Evolutionary conservation across 1,139 yeast species (phyloP).

Genomic region (Wickerhamomyces sp.): DNA sequence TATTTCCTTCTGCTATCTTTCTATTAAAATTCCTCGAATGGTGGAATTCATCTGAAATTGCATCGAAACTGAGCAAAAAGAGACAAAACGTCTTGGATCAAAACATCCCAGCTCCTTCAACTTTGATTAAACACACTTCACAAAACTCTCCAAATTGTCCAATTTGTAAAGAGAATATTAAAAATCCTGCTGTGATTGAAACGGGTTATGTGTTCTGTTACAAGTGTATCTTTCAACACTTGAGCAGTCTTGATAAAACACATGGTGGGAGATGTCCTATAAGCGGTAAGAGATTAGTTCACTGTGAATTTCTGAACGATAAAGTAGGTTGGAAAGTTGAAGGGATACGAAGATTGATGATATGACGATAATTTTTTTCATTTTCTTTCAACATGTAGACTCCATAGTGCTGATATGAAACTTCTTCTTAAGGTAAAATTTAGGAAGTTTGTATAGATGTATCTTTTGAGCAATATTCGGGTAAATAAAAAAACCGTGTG

Average conservation of each 20-base stretch:
- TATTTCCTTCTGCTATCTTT: constrained; percentile 84
- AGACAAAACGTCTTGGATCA: constrained; percentile 44
- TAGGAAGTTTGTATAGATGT: too few relatives aligned
- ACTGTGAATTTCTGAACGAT: constrained; percentile 61
- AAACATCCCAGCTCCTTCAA: constrained; percentile 48
- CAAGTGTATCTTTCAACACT: constrained; percentile 70
- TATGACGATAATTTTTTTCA: constrained; percentile 27
- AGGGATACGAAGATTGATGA: constrained; percentile 68
- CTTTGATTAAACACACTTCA: constrained; percentile 3
- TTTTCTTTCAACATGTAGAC: too few relatives aligned
- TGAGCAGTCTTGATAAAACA: constrained; percentile 37
- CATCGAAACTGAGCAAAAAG: constrained; percentile 52
- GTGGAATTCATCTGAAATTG: constrained; percentile 86
- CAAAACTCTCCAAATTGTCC: constrained; percentile 51
- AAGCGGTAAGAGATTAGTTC: constrained; percentile 66
- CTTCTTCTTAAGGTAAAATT: too few relatives aligned
- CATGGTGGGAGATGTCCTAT: constrained; percentile 83
- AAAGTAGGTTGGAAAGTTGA: constrained; percentile 64
- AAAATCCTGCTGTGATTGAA: constrained; percentile 83
- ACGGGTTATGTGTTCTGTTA: constrained; percentile 92
- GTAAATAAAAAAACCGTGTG: too few relatives aligned
- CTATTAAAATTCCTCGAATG: constrained; percentile 84
- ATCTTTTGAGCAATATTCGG: too few relatives aligned
- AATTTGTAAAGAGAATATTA: constrained; percentile 58
- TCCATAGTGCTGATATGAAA: too few relatives aligned